Conservation (phyloP, 331 rosid species). For the Quercus tomentella region DNA sequence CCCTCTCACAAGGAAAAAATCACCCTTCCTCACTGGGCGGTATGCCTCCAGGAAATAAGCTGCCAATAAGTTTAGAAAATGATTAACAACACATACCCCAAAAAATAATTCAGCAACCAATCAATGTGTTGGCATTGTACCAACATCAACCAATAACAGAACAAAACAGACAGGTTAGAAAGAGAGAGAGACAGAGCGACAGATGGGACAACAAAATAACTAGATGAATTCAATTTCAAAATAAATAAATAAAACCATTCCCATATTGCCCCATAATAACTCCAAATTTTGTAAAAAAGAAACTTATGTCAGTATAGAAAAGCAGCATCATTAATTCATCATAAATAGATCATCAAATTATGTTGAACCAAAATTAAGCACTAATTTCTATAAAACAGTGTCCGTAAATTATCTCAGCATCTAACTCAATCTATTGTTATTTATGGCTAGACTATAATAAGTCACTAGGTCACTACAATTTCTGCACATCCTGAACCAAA, state of each 20-base stretch:
- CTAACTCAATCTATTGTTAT: not conserved
- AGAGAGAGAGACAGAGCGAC: not conserved
- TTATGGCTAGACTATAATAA: not conserved
- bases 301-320: not conserved
- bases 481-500: not conserved
- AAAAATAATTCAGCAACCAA: not conserved
- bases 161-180: not conserved
- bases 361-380: not conserved
- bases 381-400: not conserved
- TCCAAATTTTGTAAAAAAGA: not conserved
- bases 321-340: not conserved
- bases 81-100: not conserved
- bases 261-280: not conserved
- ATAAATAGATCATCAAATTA: not conserved
- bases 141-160: not conserved
- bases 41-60: conserved; percentile 93
- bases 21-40: conserved; percentile 94
- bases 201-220: not conserved
- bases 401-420: not conserved
- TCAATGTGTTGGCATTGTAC: not conserved
- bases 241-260: not conserved
- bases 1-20: conserved; percentile 86
- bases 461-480: not conserved
- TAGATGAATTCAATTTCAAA: not conserved
- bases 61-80: conserved; percentile 28